Evolutionary conservation across 2,329 filamentous ascomycete genomes (phyloP), one percentile per base, ranked within the genome.

Genomic region (Neofusicoccum umdonicola): DNA sequence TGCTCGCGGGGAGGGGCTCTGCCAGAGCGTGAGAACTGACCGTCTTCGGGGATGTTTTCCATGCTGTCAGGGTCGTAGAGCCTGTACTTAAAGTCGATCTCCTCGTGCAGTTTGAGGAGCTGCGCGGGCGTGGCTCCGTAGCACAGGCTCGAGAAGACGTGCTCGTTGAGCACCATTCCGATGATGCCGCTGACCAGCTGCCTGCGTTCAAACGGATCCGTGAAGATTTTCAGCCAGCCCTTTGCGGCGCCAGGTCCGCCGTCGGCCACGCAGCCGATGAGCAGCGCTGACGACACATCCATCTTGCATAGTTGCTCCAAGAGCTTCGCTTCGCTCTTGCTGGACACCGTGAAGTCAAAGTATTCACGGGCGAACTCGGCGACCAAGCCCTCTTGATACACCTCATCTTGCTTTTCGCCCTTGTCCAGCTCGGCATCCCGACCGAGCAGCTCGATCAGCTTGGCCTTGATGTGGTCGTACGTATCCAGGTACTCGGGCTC

Each of bases 111-210:
- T 11, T 41, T 22, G 12, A 15, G 1, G 6, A 62, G 12, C 42
- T 62, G 39, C 12, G 22, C 34, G 1, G 27, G 17, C 3, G 19
- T 50, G 12, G 41, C 57, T 8, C 64, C 64, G 34, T 41, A 65
- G 35, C 54, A 65, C n/a, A 50, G 19, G 42, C 51, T 57, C 31
- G 35, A 27, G 34, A 65, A 65, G 17, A 65, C 64, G 8, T 63
- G 57, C 22, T 65, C 64, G 47, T 63, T 17, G 1, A 65, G 15
- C 31, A 65, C 57, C 35, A 50, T 9, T 15, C 64, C 57, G 3
- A 65, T 17, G n/a, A 65, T 22, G 6, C 31, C 64, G 11, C n/a
- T 27, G 27, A 65, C 58, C 1, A 65, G n/a, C 3, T 12, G 3
- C 31, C 19, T 22, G n/a, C 64, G 45, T 58, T 47, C 19, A 13